Evolutionary conservation across 2,329 filamentous ascomycete genomes (phyloP).

Genomic region (Xylaria sp.): DNA sequence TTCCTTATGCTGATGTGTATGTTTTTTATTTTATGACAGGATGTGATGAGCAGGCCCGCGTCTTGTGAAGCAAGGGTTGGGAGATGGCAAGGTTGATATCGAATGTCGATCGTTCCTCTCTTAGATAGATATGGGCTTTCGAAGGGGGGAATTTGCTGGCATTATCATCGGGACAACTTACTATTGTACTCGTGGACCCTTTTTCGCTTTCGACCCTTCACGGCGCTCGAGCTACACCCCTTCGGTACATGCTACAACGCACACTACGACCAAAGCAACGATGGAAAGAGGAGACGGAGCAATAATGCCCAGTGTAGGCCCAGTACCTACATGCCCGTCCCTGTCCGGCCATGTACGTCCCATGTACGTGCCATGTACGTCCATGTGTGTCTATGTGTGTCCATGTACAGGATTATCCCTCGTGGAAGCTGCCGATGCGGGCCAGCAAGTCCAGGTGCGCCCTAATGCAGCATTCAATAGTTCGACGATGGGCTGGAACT

Average conservation of each 20-base stretch:
- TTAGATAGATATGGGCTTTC: slow-evolving; percentile 16
- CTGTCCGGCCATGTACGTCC: background rate
- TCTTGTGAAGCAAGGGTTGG: slow-evolving; percentile 20
- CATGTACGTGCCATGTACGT: no score
- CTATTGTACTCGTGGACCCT: slow-evolving; percentile 33
- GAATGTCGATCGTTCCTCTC: slow-evolving; percentile 38
- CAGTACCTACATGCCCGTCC: slow-evolving; percentile 7
- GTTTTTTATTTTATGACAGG: slow-evolving; percentile 10
- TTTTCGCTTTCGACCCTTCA: slow-evolving; percentile 18
- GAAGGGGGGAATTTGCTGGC: slow-evolving; percentile 37
- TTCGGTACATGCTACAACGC: slow-evolving; percentile 30
- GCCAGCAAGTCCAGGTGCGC: slow-evolving; percentile 36
- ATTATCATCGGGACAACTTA: slow-evolving; percentile 38
- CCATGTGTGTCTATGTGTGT: no score
- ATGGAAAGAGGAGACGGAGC: slow-evolving; percentile 35
- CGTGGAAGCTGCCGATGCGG: slow-evolving; percentile 40
- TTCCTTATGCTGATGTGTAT: slow-evolving; percentile 13
- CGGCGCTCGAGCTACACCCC: slow-evolving; percentile 29
- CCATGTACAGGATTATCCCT: slow-evolving; percentile 23
- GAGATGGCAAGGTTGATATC: slow-evolving; percentile 34
- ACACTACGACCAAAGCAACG: slow-evolving; percentile 24
- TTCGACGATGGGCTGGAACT: slow-evolving; percentile 41
- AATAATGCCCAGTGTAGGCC: slow-evolving; percentile 16
- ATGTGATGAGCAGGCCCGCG: slow-evolving; percentile 15
- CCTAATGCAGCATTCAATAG: slow-evolving; percentile 45